phyloP scores from a whole-genome alignment of 176 grass and related monocot genomes.

The Calamus simplicifolius region DNA sequence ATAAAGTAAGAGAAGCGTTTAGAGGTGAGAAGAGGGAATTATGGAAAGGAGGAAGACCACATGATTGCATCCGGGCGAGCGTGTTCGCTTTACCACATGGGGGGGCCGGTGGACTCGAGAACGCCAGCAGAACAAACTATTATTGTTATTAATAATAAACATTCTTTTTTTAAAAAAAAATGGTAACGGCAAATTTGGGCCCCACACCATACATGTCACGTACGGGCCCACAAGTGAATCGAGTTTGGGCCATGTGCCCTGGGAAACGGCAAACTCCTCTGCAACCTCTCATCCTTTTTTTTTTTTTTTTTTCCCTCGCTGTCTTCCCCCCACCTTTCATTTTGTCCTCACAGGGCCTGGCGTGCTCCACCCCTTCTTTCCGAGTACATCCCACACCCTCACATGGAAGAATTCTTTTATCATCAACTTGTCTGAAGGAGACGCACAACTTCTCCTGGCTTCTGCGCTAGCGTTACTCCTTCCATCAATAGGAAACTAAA shows the following conservation, averaged over 20 bases:
- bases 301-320: background rate
- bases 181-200: background rate
- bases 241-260: conserved; percentile 33
- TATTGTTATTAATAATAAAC: too few relatives aligned
- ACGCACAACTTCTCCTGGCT: too few relatives aligned
- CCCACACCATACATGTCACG: background rate
- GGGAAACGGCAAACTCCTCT: conserved; percentile 21
- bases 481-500: too few relatives aligned
- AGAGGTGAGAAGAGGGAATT: background rate
- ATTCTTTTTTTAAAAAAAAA: too few relatives aligned
- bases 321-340: background rate
- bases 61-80: conserved; percentile 12
- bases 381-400: too few relatives aligned
- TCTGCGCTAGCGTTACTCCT: too few relatives aligned
- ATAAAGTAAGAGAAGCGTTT: background rate
- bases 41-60: conserved; percentile 12
- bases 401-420: too few relatives aligned
- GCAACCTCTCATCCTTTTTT: conserved; percentile 28
- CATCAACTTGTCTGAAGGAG: too few relatives aligned
- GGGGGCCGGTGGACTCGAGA: background rate
- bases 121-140: background rate
- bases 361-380: too few relatives aligned
- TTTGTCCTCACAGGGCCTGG: background rate
- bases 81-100: conserved; percentile 16
- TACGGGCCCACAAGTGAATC: background rate